Evolutionary conservation across 2,329 filamentous ascomycete species (phyloP).

Genomic region (Microsporum audouinii): DNA sequence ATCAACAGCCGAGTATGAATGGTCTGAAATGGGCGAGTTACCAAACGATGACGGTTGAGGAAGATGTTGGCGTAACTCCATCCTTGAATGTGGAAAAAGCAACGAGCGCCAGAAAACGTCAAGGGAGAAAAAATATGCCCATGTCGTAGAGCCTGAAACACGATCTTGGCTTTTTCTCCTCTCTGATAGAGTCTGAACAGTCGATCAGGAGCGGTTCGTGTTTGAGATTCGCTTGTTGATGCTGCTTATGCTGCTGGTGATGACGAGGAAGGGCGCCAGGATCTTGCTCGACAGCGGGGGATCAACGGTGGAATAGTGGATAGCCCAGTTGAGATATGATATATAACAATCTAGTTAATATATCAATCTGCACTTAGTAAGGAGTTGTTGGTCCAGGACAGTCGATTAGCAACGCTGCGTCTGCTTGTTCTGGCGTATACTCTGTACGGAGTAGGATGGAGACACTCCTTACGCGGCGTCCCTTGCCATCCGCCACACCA

Average conservation of each 20-base stretch:
- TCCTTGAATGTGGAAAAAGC: neutral
- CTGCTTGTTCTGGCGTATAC: neutral
- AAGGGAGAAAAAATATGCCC: conserved; percentile 2
- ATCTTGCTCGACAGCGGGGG: neutral
- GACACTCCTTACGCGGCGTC: neutral
- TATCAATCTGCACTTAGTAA: neutral
- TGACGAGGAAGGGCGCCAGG: neutral
- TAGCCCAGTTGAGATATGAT: neutral
- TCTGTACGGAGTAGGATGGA: neutral
- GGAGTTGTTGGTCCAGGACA: neutral
- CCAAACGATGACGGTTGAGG: neutral
- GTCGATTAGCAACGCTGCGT: neutral
- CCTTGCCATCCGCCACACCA: neutral
- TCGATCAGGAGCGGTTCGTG: conserved; percentile 1
- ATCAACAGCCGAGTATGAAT: neutral
- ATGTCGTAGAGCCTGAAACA: neutral
- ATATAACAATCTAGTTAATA: neutral
- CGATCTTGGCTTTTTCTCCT: neutral
- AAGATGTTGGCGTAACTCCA: neutral
- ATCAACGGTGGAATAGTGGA: neutral
- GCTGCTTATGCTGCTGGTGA: neutral
- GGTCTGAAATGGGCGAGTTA: neutral
- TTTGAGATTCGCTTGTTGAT: neutral
- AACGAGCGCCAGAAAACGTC: neutral
- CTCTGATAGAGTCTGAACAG: neutral